Evolutionary conservation across 2,329 filamentous ascomycete genomes (phyloP), one percentile per base, ranked within the genome.

Genomic region (Venturia asperata): DNA sequence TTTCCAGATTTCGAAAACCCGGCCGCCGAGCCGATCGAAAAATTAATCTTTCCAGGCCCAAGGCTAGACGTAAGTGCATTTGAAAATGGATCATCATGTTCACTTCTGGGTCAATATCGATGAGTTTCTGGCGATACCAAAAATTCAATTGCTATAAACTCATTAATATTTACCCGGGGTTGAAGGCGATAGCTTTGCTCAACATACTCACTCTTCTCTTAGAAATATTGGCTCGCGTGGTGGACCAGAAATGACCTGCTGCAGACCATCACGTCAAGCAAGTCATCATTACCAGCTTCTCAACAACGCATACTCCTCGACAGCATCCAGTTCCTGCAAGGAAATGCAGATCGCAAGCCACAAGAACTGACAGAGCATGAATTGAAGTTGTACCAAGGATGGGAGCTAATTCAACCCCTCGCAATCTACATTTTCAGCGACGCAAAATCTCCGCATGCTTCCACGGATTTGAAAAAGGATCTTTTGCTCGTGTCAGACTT

Each of bases 1-100:
- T 52, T 63, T 63, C 41, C 42, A 15, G 39, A 27, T 49, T 66
- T 63, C 37, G 64, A 66, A 24, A n/a, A 30, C 21, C 10, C 64
- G 24, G 49, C 19, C 21, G 34, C 45, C 7, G n/a, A 52, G 30
- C n/a, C 39, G 19, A 49, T 63, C 45, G 30, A 63, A 7, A 39
- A 30, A 27, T 11, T 41, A 15, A 41, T 61, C 30, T 37, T 47
- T 11, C 21, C 39, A 5, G 45, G 60, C 3, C 43, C 30, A 37
- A 58, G 37, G 39, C 61, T 43, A 10, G 30, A 37, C 13, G 64
- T 66, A 64, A 37, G 64, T 66, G 3, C 15, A n/a, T 21, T 19
- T 6, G 6, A 13, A n/a, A 34, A 3, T 24, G 2, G 3, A 13
- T 11, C n/a, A n/a, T 24, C 4, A 47, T 34, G 19, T 47, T 52